These are phyloP conservation scores for Protomyces arabidopsidicola DNA, from an alignment of 1,139 yeast species.

Conservation along the genomic window DNA sequence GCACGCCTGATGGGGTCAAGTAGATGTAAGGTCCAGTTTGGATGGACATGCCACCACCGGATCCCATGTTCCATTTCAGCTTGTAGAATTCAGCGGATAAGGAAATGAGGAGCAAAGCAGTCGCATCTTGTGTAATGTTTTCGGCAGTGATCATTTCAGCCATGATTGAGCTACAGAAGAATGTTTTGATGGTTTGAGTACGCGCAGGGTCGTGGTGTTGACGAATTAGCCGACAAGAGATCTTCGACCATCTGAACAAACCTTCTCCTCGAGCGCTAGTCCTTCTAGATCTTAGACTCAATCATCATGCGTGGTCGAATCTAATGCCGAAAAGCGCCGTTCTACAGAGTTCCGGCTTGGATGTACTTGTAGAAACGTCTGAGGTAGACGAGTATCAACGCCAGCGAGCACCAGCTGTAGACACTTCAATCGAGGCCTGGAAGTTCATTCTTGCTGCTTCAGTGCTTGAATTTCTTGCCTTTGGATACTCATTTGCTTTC, in stretches of 20 bases:
- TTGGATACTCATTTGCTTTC: neutral
- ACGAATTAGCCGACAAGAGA: too few relatives aligned
- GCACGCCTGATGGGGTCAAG: slow-evolving; percentile 93
- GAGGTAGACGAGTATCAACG: too few relatives aligned
- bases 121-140: neutral
- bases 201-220: too few relatives aligned
- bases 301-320: too few relatives aligned
- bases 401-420: slow-evolving; percentile 1
- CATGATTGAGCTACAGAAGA: too few relatives aligned
- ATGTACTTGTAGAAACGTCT: too few relatives aligned
- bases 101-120: slow-evolving; percentile 39
- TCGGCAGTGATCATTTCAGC: neutral
- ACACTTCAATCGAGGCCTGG: slow-evolving; percentile 14
- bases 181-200: too few relatives aligned
- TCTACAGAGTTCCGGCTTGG: too few relatives aligned
- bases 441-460: neutral
- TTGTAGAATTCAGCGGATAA: slow-evolving; percentile 71
- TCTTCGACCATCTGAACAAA: too few relatives aligned
- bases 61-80: slow-evolving; percentile 90
- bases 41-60: slow-evolving; percentile 92
- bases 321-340: too few relatives aligned
- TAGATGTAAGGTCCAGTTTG: slow-evolving; percentile 53
- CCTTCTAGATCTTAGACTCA: too few relatives aligned
- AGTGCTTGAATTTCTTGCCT: neutral
- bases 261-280: too few relatives aligned